phyloP scores from a whole-genome alignment of 495 filamentous ascomycete species.

The Entonaema liquescens region DNA sequence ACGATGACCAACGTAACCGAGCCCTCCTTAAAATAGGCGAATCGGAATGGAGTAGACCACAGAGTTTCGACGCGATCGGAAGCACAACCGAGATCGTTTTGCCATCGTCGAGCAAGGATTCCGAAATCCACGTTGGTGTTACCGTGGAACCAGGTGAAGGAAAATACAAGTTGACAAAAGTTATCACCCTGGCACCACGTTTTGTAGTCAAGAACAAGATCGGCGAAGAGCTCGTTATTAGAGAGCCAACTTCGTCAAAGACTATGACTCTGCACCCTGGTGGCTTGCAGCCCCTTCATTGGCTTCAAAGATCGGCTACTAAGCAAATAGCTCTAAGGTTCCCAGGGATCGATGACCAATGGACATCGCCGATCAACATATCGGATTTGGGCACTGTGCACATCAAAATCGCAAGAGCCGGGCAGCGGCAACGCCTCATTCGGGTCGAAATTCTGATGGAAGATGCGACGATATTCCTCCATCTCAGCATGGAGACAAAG shows the following conservation, averaged over 20 bases:
- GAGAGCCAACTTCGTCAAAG: constrained; percentile 87
- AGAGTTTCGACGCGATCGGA: constrained; percentile 98
- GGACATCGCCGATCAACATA: constrained; percentile 98
- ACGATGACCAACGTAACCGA: constrained; percentile 87
- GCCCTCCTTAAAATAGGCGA: constrained; percentile 86
- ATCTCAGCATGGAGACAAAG: constrained; percentile 86
- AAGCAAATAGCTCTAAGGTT: constrained; percentile 95
- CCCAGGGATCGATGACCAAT: constrained; percentile 94
- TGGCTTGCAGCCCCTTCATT: constrained; percentile 83
- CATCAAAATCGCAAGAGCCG: constrained; percentile 89
- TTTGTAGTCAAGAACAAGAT: constrained; percentile 96
- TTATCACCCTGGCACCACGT: constrained; percentile 90
- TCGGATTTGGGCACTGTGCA: constrained; percentile 90
- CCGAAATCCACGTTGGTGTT: constrained; percentile 89
- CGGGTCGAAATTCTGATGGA: constrained; percentile 91
- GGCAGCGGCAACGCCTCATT: constrained; percentile 87
- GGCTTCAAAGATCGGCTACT: constrained; percentile 75
- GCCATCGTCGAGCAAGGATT: constrained; percentile 71
- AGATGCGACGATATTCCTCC: constrained; percentile 89
- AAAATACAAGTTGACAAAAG: constrained; percentile 96
- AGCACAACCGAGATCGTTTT: constrained; percentile 87
- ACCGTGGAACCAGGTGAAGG: constrained; percentile 90
- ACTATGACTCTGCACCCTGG: constrained; percentile 78
- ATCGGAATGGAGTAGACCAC: constrained; percentile 94
- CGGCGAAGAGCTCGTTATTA: constrained; percentile 83